Evolutionary conservation across 495 filamentous ascomycete species (phyloP).

Genomic region (Aspergillus homomorphus): DNA sequence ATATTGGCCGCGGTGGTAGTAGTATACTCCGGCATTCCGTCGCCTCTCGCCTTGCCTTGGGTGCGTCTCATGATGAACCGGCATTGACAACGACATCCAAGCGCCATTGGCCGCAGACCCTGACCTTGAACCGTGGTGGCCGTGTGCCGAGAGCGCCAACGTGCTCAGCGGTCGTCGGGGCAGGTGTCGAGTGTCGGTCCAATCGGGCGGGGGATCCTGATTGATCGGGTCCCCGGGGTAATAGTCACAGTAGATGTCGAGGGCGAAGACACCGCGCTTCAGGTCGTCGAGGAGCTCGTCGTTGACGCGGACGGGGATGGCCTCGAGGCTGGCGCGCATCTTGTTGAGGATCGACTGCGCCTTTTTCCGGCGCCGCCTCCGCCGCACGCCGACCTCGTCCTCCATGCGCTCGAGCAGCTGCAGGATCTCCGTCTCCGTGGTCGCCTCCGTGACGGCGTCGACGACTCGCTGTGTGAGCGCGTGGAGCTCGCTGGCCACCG

Average conservation of each 20-base stretch:
- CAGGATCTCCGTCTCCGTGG: conserved; percentile 20
- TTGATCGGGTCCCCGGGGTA: conserved; percentile 22
- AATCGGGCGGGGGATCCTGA: conserved; percentile 17
- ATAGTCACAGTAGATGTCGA: conserved; percentile 26
- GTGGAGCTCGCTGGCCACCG: conserved; percentile 22
- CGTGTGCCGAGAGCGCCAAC: conserved; percentile 18
- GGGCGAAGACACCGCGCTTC: conserved; percentile 26
- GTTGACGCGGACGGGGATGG: conserved; percentile 23
- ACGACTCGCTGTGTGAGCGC: conserved; percentile 19
- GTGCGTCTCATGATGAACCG: conserved; percentile 12
- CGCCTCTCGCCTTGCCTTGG: too few relatives aligned
- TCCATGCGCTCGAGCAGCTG: conserved; percentile 25
- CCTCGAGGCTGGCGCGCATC: conserved; percentile 21
- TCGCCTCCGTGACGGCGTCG: conserved; percentile 10
- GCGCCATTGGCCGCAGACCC: conserved; percentile 9
- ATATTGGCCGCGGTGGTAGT: too few relatives aligned
- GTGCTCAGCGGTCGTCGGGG: conserved; percentile 6
- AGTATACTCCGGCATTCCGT: too few relatives aligned
- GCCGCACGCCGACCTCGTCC: conserved; percentile 19
- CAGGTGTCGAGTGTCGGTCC: conserved; percentile 10
- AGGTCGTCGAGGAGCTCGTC: conserved; percentile 24
- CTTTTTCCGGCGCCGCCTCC: conserved; percentile 20
- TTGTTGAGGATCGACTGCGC: conserved; percentile 18
- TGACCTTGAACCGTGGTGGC: conserved; percentile 16
- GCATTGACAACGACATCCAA: conserved; percentile 10